These are phyloP conservation scores for Peronospora belbahrii DNA, from an alignment of 352 stramenopile genomes.

Conservation along the genomic window DNA sequence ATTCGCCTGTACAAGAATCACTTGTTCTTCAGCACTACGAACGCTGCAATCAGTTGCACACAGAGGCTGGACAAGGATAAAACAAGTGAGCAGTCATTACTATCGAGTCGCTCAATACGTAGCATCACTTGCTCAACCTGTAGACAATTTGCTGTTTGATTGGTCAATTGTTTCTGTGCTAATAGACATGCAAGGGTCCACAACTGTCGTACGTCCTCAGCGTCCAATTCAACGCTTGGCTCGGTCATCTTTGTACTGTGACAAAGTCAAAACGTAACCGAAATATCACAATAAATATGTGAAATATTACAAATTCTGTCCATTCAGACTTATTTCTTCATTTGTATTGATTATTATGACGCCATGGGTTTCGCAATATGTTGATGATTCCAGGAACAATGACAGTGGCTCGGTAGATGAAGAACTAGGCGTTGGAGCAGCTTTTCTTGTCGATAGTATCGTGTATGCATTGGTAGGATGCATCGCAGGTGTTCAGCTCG, in stretches of 20 bases:
- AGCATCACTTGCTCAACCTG: conserved; percentile 25
- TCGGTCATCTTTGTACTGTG: conserved; percentile 8
- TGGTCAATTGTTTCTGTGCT: conserved; percentile 27
- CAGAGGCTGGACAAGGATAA: conserved; percentile 19
- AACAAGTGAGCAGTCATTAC: neutral
- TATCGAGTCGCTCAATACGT: neutral
- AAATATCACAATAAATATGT: conserved; percentile 12
- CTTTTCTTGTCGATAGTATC: conserved; percentile 63
- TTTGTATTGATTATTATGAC: no score
- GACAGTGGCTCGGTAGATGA: conserved; percentile 20
- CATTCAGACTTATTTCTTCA: conserved; percentile 17
- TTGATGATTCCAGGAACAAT: neutral
- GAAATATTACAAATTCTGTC: no score
- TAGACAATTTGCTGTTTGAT: conserved; percentile 39
- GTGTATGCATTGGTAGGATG: conserved; percentile 61
- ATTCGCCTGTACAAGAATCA: conserved; percentile 27
- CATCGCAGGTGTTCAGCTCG: conserved; percentile 54
- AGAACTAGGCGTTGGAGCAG: conserved; percentile 40
- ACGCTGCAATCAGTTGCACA: conserved; percentile 17
- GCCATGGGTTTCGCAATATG: conserved; percentile 8
- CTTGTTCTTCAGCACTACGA: conserved; percentile 13
- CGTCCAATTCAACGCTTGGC: conserved; percentile 8
- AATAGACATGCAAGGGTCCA: conserved; percentile 57
- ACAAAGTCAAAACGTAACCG: conserved; percentile 1
- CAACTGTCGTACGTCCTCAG: conserved; percentile 38